Evolutionary conservation across 1,139 yeast genomes (phyloP).

Genomic region (Kluyveromyces sp.): DNA sequence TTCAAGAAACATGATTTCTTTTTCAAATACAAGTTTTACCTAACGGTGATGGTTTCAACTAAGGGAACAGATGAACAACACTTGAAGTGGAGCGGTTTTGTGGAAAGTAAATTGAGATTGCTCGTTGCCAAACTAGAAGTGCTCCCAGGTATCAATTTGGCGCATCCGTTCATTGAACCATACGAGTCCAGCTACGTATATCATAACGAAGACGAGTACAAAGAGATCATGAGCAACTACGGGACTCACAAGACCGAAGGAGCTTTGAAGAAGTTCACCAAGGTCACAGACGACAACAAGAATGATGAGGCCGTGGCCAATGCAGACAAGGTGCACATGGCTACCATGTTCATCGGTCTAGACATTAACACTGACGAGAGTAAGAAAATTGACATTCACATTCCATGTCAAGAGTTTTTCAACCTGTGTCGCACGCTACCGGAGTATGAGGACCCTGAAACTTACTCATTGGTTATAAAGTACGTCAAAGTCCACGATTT

Average conservation of each 20-base stretch:
- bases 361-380: constrained; percentile 52
- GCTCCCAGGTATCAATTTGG: constrained; percentile 64
- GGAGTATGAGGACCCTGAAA: constrained; percentile 55
- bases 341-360: constrained; percentile 76
- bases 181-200: constrained; percentile 54
- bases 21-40: constrained; percentile 72
- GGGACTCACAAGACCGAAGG: constrained; percentile 46
- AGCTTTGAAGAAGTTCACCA: constrained; percentile 30
- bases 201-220: constrained; percentile 47
- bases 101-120: constrained; percentile 78
- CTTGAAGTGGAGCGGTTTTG: constrained; percentile 83
- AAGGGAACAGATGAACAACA: constrained; percentile 70
- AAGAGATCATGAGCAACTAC: constrained; percentile 47
- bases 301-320: constrained; percentile 29
- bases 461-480: constrained; percentile 54
- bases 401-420: constrained; percentile 87
- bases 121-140: constrained; percentile 77
- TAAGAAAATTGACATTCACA: constrained; percentile 75
- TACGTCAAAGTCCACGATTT: constrained; percentile 75
- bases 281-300: constrained; percentile 34
- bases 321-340: constrained; percentile 48
- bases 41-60: constrained; percentile 76
- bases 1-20: constrained; percentile 78
- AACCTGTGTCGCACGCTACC: constrained; percentile 70
- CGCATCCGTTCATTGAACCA: constrained; percentile 85